Evolutionary conservation across 345 rosid genomes (phyloP).

Genomic region (Anacardium occidentale): DNA sequence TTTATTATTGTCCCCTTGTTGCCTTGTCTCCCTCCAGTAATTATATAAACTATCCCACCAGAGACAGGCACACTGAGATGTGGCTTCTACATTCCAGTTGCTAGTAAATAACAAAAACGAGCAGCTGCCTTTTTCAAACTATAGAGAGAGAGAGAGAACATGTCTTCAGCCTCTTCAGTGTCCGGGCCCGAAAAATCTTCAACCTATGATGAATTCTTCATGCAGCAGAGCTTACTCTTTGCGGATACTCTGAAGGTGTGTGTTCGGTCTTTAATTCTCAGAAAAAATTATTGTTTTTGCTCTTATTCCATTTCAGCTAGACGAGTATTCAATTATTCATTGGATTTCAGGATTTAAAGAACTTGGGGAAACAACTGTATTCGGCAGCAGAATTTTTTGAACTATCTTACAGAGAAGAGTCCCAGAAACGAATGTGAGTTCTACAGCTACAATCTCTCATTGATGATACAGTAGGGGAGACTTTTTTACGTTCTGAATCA

Average conservation of each 20-base stretch:
- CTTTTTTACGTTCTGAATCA: background rate
- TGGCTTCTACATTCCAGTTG: background rate
- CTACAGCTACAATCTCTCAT: background rate
- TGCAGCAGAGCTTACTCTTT: constrained; percentile 68
- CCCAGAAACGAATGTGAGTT: constrained; percentile 65
- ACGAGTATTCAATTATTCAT: background rate
- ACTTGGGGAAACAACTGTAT: constrained; percentile 65
- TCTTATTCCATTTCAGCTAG: background rate
- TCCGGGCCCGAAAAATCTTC: constrained; percentile 44
- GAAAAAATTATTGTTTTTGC: no score
- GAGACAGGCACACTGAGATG: background rate
- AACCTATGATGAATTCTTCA: constrained; percentile 62
- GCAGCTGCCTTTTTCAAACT: background rate
- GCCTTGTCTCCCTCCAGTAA: constrained; percentile 11
- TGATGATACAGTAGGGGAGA: background rate
- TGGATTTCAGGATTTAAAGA: constrained; percentile 66
- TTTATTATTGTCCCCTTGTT: background rate
- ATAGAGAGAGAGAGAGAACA: constrained; percentile 7
- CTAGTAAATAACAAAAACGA: background rate
- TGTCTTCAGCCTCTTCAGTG: constrained; percentile 44
- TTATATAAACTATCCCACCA: background rate
- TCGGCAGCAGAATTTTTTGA: constrained; percentile 90
- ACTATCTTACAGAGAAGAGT: constrained; percentile 50
- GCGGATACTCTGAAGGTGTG: constrained; percentile 73
- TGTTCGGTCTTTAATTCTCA: background rate